phyloP scores from a whole-genome alignment of 163 green algal species.

The Prototheca cutis region DNA sequence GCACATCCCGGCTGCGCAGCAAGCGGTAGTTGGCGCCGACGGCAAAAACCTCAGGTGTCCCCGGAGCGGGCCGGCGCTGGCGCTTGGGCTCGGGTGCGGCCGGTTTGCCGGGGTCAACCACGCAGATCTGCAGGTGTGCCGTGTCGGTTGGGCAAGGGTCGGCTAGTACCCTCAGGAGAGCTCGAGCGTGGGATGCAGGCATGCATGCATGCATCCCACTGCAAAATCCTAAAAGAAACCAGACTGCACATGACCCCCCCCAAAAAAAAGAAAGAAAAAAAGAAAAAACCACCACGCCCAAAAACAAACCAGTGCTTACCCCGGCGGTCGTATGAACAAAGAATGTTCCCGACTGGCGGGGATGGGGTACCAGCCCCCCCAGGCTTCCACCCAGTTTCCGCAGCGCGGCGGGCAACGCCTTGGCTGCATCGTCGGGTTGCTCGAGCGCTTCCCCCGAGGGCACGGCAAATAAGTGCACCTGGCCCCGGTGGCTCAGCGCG shows the following conservation, averaged over 20 bases:
- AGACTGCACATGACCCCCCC: not conserved
- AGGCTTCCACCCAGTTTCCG: slow-evolving; percentile 36
- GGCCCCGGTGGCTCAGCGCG: slow-evolving; percentile 10
- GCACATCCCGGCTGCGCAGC: slow-evolving; percentile 10
- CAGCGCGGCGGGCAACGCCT: slow-evolving; percentile 21
- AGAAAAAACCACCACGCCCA: not conserved
- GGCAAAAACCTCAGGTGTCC: too few species aligned
- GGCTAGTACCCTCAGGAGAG: not conserved
- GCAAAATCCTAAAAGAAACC: not conserved
- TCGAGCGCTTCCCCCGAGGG: slow-evolving; percentile 4
- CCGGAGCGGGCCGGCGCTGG: too few species aligned
- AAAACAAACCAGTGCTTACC: not conserved
- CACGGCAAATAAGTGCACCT: slow-evolving; percentile 32
- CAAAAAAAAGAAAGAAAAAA: not conserved
- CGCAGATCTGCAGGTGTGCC: not conserved
- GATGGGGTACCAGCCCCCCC: slow-evolving; percentile 31
- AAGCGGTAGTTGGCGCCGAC: not conserved
- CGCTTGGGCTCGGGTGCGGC: not conserved
- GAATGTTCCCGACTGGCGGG: slow-evolving; percentile 1
- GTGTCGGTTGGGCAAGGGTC: not conserved
- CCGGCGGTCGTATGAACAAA: slow-evolving; percentile 10
- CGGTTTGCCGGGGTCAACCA: not conserved
- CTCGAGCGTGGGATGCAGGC: not conserved
- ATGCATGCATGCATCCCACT: not conserved
- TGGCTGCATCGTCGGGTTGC: not conserved